Evolutionary conservation across 2,329 filamentous ascomycete species (phyloP).

Genomic region (Fusarium protoensiforme): DNA sequence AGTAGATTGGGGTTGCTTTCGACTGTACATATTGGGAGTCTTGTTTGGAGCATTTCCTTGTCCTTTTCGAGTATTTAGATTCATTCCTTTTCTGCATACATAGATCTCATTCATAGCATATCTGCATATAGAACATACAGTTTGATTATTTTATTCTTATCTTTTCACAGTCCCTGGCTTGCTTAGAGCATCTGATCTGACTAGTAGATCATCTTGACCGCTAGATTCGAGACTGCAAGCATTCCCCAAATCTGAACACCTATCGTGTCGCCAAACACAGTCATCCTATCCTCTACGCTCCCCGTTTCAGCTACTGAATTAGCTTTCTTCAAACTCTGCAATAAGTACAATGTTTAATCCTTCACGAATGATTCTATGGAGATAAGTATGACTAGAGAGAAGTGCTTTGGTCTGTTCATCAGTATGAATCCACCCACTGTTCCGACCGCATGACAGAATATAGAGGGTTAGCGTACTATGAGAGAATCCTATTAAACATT

Average conservation of each 20-base stretch:
- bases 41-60: neutral
- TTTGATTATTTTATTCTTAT: neutral
- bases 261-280: no score
- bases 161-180: neutral
- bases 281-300: no score
- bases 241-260: no score
- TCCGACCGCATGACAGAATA: neutral
- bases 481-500: neutral
- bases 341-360: no score
- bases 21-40: neutral
- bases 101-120: neutral
- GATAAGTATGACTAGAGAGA: no score
- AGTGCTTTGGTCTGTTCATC: no score
- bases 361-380: no score
- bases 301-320: no score
- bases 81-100: neutral
- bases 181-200: neutral
- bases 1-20: neutral
- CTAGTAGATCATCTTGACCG: no score
- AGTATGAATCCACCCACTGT: no score
- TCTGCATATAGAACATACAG: neutral
- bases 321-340: no score
- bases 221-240: no score
- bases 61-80: neutral
- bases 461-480: neutral